A percentile compares a stretch with the other conserved stretches of the same genome.
Conservation (phyloP, 139 green algal species). For the Nannochloris sp. region DNA sequence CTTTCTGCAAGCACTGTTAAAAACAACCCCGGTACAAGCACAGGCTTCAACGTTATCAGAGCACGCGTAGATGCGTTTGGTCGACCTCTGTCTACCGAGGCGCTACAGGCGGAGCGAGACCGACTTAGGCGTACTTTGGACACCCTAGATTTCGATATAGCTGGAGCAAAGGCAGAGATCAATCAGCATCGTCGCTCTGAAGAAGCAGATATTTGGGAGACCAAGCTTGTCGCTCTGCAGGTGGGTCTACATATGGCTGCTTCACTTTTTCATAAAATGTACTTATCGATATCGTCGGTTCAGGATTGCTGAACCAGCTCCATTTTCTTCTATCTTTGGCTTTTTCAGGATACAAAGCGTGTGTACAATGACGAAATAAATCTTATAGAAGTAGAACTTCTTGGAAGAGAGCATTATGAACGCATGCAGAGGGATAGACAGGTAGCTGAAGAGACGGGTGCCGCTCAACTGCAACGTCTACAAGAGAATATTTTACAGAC, state of each 20-base stretch:
- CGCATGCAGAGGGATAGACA: slow-evolving; percentile 18
- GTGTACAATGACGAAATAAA: slow-evolving; percentile 44
- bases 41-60: slow-evolving; percentile 42
- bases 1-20: not conserved
- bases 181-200: not conserved
- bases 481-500: slow-evolving; percentile 40
- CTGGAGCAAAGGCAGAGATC: slow-evolving; percentile 21
- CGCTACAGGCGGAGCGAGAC: slow-evolving; percentile 25
- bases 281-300: no score
- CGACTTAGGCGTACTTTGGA: slow-evolving; percentile 20
- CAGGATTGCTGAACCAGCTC: no score
- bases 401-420: slow-evolving; percentile 25
- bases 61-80: slow-evolving; percentile 10
- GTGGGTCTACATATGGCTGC: not conserved
- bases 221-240: slow-evolving; percentile 43
- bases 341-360: slow-evolving; percentile 40
- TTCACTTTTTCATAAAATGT: no score
- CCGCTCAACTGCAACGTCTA: slow-evolving; percentile 24
- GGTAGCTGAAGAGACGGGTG: slow-evolving; percentile 26
- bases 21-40: slow-evolving; percentile 10
- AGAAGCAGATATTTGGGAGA: slow-evolving; percentile 42
- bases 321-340: no score
- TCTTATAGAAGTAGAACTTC: slow-evolving; percentile 40
- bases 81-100: slow-evolving; percentile 10
- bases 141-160: slow-evolving; percentile 22